phyloP scores from a whole-genome alignment of 1,139 yeast genomes.

The Taphrina confusa region DNA sequence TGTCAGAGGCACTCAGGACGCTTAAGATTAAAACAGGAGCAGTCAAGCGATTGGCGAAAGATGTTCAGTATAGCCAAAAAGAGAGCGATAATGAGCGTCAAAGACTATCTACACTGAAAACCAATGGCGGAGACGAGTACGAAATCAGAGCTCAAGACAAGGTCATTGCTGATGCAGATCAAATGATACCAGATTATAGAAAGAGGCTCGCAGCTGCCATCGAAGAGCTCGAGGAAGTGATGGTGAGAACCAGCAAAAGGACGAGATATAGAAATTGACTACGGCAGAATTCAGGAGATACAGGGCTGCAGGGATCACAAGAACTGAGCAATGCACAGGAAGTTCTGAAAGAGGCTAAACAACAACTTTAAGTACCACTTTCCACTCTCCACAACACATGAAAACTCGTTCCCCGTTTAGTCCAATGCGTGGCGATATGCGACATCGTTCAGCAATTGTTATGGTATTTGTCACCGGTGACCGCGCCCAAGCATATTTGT shows the following conservation, averaged over 20 bases:
- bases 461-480: too few relatives aligned
- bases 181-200: slow-evolving; percentile 30
- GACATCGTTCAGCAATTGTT: too few relatives aligned
- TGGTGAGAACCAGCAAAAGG: neutral
- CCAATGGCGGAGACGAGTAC: slow-evolving; percentile 32
- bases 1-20: slow-evolving; percentile 17
- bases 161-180: slow-evolving; percentile 34
- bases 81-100: slow-evolving; percentile 20
- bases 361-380: slow-evolving; percentile 2
- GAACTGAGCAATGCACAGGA: slow-evolving; percentile 13
- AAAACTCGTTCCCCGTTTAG: too few relatives aligned
- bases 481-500: too few relatives aligned
- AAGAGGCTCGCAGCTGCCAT: slow-evolving; percentile 20
- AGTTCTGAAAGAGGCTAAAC: slow-evolving; percentile 7
- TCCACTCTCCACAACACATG: too few relatives aligned
- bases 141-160: slow-evolving; percentile 29
- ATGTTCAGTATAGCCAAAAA: slow-evolving; percentile 19
- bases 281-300: slow-evolving; percentile 16
- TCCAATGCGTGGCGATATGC: too few relatives aligned
- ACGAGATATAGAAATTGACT: neutral
- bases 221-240: slow-evolving; percentile 21
- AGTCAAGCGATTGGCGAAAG: slow-evolving; percentile 29
- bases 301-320: slow-evolving; percentile 4
- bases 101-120: slow-evolving; percentile 15
- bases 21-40: slow-evolving; percentile 26